Evolutionary conservation across 2,329 filamentous ascomycete species (phyloP), one percentile per base, ranked within the genome.

Genomic region (Sarocladiaceae sp.): DNA sequence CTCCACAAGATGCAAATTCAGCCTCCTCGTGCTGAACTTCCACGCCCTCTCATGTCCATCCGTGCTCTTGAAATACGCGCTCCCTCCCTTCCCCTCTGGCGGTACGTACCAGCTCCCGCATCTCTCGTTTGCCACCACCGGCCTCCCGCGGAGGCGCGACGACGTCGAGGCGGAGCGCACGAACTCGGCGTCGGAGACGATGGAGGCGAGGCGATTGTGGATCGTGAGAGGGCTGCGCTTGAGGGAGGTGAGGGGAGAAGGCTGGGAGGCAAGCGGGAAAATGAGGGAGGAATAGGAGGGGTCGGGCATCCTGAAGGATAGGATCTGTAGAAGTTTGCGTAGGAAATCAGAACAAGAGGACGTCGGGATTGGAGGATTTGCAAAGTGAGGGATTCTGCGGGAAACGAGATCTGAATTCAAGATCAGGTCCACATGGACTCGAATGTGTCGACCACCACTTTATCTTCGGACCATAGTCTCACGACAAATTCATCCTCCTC

Each of bases 21-120:
- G 65, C 51, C 93, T 74, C 50, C 93, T 71, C 18, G 83, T 76
- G 64, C 87, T 95, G 59, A 97, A 95, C 49, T 82, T 78, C 93
- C 93, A 98, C 57, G 94, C 82, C 7, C 87, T 83, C 43, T 82
- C 81, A 62, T 98, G 93, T 1, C 93, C 93, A 66, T 98, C 93
- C 2, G 93, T 98, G 65, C 88, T 95, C 72, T 98, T 98, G 67
- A 97, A 98, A 65, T 97, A 98, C 24, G 85, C 87, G 51, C 85
- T 89, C 24, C 78, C 85, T 1, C 60, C 66, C 63, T 91, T 93
- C 20, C 57, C 57, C 6, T 62, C 62, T 0, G 83, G 83, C 26
- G 71, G 66, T 19, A 97, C 85, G 61, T 97, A 97, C 93, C 93
- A 97, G 64, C 86, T 91, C 1, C 93, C 93, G 61, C 93, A 97